Base-by-base conservation (phyloP, 129 eudicot genomes). In the sunflower (Helianthus annuus) region DNA sequence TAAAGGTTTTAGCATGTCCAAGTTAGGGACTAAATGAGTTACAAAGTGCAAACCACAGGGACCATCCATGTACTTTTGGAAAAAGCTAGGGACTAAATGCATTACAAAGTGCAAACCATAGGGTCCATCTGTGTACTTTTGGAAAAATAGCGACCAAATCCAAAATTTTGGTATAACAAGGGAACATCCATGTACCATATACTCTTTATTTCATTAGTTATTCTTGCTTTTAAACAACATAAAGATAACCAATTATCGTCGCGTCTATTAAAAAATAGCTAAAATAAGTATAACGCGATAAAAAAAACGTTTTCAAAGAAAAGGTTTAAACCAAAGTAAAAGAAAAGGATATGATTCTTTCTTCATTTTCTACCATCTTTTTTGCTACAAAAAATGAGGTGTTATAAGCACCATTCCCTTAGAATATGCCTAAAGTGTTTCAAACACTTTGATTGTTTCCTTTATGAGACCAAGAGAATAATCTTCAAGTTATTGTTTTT, bases 381-480 rank as follows among this genome's bases (percentile, higher is more conserved):
- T 60, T 54, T 54, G 67, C 36, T 46, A 62, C 77, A 15, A 56
- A 46, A 46, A 61, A 36, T 24, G 51, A 49, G 62, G 67, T 55
- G 38, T 42, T 52, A 64, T 45, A 19, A 8, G 39, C 79, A 76
- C 80, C 74, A 67, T 67, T 76, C 74, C 74, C 73, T 67, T 56
- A 42, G 73, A 66, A 75, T 66, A 75, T 75, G 79, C 73, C 66
- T 67, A 67, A 66, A 76, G 80, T 76, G 74, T 67, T 55, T 51
- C 14, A 16, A 64, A 74, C 49, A 64, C 71, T 64, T 74, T 54
- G 64, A 53, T 39, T 54, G 27, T 54, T 64, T 76, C 59, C 68
- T 66, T 39, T 34, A 39, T 52, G 63, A 48, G 80, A 76, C 80
- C 80, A 76, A 68, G 59, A 68, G 80, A 76, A 76, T 48, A 76